Evolutionary conservation across 805 yeast species (phyloP).

Genomic region (Wickerhamiella vanderwaltii): DNA sequence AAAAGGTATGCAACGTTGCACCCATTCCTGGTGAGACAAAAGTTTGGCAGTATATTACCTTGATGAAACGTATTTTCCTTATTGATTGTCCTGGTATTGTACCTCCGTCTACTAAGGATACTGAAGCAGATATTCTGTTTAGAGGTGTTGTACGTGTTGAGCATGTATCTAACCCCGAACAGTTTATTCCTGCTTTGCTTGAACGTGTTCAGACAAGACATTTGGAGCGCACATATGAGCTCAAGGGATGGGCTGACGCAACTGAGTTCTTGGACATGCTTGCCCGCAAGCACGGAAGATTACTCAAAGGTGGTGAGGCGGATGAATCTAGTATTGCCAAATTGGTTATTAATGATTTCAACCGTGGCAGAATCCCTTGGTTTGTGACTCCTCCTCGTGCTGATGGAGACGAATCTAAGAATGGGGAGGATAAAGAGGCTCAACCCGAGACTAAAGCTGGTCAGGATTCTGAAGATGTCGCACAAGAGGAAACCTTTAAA

Average conservation of each 20-base stretch:
- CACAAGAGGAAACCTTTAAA: background rate
- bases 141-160: conserved; percentile 99
- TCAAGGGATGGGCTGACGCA: conserved; percentile 71
- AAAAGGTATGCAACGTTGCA: conserved; percentile 94
- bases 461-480: background rate
- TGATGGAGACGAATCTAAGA: conserved; percentile 40
- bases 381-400: conserved; percentile 86
- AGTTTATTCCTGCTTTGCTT: conserved; percentile 78
- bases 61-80: conserved; percentile 88
- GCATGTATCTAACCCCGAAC: conserved; percentile 90
- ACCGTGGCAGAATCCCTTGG: conserved; percentile 97
- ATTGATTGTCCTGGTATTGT: conserved; percentile 99
- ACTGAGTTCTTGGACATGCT: conserved; percentile 78
- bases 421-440: conserved; percentile 22
- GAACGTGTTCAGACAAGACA: conserved; percentile 78
- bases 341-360: conserved; percentile 82
- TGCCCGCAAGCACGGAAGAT: conserved; percentile 86
- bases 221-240: conserved; percentile 88
- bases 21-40: conserved; percentile 99
- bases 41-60: conserved; percentile 96
- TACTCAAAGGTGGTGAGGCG: conserved; percentile 95
- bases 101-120: conserved; percentile 83
- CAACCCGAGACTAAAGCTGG: conserved; percentile 1
- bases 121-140: conserved; percentile 82
- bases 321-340: conserved; percentile 90